Base-by-base conservation (phyloP, 176 grass and related monocot genomes). In the Olyra latifolia region DNA sequence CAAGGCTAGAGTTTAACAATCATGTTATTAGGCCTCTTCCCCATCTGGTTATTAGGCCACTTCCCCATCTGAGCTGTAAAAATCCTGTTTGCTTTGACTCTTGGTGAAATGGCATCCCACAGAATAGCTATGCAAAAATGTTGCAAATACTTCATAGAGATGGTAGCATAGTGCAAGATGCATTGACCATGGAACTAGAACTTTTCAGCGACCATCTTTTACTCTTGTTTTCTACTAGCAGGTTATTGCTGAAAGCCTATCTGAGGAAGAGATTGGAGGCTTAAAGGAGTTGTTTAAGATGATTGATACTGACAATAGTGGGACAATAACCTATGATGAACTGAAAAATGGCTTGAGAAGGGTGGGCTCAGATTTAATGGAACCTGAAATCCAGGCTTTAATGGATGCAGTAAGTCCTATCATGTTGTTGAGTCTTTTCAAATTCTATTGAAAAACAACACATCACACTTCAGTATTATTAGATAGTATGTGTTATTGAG, bases 191-290 rank as follows among this genome's bases (percentile, higher is more conserved):
- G 28, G 47, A 57, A 27, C 27, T 82, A 60, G 10, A 66, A n/a
- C 41, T 45, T 83, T 78, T 46, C 25, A 55, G 56, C 40, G 19
- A 71, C 66, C 65, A 4, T 35, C 32, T 35, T 35, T 24, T 64
- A 49, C 29, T 42, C 54, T 69, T 2, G 35, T 70, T 50, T 69
- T 78, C 39, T 72, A 79, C 43, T 24, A 72, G 62, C 85, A 94
- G 95, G 95, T 98, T 45, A 98, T 98, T 76, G 95, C 95, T 78
- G 95, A 94, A 91, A 98, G 89, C 61, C 88, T 98, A 32, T 94
- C 91, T 45, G 95, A 98, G 82, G 95, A 97, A 87, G 95, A 97
- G 83, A 97, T 97, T 57, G 95, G 89, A 46, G 95, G 95, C 47
- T 87, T 97, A 72, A 97, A 90, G 73, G 95, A 97, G 65, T 57